These are phyloP conservation scores for Cochlearia excelsa DNA, from an alignment of 345 rosid species.

Conservation along the genomic window DNA sequence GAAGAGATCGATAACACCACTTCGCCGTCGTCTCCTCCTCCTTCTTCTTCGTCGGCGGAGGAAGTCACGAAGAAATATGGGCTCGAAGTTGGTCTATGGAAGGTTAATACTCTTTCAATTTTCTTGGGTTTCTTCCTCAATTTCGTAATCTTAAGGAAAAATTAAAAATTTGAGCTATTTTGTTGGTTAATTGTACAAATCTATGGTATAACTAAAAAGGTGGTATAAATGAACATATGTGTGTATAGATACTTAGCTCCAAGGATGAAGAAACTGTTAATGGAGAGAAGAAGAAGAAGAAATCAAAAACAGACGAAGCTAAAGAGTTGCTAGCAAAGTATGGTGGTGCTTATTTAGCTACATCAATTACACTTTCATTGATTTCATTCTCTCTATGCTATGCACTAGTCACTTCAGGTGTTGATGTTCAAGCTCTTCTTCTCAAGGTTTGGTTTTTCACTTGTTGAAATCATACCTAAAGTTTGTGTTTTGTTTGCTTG, in stretches of 20 bases:
- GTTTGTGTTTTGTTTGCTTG: conserved; percentile 1
- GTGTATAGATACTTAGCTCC: conserved; percentile 61
- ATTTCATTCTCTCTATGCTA: conserved; percentile 79
- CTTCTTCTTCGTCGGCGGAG: conserved; percentile 44
- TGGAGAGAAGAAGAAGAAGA: conserved; percentile 31
- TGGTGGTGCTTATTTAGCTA: conserved; percentile 95
- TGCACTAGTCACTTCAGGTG: conserved; percentile 58
- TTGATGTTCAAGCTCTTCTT: conserved; percentile 77
- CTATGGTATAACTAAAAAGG: neutral
- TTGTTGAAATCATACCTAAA: neutral
- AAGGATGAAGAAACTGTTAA: conserved; percentile 53
- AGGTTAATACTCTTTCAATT: conserved; percentile 44
- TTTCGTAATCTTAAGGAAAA: too few species aligned
- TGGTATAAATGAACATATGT: conserved; percentile 5
- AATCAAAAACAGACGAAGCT: conserved; percentile 54
- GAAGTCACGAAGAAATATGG: conserved; percentile 83
- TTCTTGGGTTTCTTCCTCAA: neutral
- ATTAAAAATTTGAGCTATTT: neutral
- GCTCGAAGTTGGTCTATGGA: conserved; percentile 89
- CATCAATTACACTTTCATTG: conserved; percentile 83
- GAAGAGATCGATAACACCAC: conserved; percentile 41
- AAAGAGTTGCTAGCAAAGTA: conserved; percentile 76
- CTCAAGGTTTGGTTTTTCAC: conserved; percentile 44
- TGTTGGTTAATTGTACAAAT: neutral
- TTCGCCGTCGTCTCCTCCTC: conserved; percentile 40